Evolutionary conservation across 2,329 filamentous ascomycete genomes (phyloP).

Genomic region (Calonectria fujianensis): DNA sequence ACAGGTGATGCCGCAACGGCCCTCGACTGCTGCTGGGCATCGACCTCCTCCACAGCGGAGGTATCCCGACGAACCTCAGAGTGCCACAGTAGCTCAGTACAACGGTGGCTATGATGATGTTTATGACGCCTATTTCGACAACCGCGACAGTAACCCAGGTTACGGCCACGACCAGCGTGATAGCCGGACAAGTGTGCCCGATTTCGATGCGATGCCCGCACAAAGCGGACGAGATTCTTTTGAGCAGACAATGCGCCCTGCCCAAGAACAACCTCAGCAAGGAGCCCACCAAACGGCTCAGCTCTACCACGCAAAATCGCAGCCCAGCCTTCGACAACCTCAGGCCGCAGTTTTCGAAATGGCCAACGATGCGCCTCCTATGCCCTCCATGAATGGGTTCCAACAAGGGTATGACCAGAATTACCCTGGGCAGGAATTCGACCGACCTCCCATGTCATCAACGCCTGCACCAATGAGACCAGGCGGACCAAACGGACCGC

Average conservation of each 20-base stretch:
- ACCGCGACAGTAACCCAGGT: constrained; percentile 55
- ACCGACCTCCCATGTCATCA: constrained; percentile 43
- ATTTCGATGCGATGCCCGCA: constrained; percentile 65
- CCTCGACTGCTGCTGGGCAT: constrained; percentile 73
- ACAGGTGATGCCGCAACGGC: constrained; percentile 69
- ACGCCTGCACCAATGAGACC: constrained; percentile 44
- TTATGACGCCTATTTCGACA: constrained; percentile 74
- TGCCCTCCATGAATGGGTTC: constrained; percentile 60
- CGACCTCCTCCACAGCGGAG: constrained; percentile 72
- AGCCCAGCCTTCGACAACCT: constrained; percentile 78
- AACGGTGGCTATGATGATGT: constrained; percentile 67
- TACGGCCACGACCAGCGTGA: constrained; percentile 49
- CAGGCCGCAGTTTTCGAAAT: constrained; percentile 85
- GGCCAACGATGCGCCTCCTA: constrained; percentile 75
- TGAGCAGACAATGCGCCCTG: constrained; percentile 68
- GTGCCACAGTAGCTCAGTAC: constrained; percentile 60
- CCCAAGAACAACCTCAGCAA: constrained; percentile 65
- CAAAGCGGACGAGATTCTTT: constrained; percentile 64
- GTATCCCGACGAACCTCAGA: constrained; percentile 66
- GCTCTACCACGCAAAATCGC: constrained; percentile 78
- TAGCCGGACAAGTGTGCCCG: constrained; percentile 58
- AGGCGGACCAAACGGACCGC: constrained; percentile 43
- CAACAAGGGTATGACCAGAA: constrained; percentile 55
- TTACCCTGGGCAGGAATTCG: constrained; percentile 50
- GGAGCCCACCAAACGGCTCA: constrained; percentile 71